phyloP scores from a whole-genome alignment of 371 early-diverging fungal genomes.

The Catenaria anguillulae region DNA sequence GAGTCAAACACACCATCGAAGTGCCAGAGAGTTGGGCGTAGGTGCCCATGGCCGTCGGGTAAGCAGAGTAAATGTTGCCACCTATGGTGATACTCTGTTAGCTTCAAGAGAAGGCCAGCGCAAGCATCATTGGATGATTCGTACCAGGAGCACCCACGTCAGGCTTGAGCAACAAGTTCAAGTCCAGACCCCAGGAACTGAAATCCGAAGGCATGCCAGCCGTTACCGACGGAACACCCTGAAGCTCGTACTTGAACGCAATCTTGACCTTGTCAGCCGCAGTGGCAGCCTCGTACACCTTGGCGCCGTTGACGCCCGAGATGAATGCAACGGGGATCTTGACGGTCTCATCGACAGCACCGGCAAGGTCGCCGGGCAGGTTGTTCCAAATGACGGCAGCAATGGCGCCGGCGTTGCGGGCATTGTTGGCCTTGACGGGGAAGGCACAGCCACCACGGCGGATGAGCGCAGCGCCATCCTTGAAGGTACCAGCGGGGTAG shows the following conservation, averaged over 20 bases:
- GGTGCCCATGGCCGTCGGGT: too few relatives aligned
- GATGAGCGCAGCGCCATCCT: slow-evolving; percentile 23
- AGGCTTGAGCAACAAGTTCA: slow-evolving; percentile 49
- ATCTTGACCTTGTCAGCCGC: neutral
- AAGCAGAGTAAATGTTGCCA: too few relatives aligned
- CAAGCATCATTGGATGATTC: too few relatives aligned
- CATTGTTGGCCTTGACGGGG: slow-evolving; percentile 23
- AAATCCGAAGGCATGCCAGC: slow-evolving; percentile 33
- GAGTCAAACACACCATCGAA: too few relatives aligned
- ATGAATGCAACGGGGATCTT: neutral
- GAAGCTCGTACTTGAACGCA: neutral
- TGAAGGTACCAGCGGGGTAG: neutral
- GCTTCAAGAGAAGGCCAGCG: too few relatives aligned
- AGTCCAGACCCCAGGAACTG: slow-evolving; percentile 54
- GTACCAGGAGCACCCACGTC: slow-evolving; percentile 18
- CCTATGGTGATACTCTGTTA: too few relatives aligned
- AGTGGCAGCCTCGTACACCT: neutral
- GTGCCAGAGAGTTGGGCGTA: too few relatives aligned
- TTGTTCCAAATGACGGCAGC: slow-evolving; percentile 38
- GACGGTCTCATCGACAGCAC: neutral
- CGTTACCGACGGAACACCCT: slow-evolving; percentile 14
- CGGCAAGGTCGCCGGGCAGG: neutral
- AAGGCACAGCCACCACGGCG: slow-evolving; percentile 38
- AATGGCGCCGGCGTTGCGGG: slow-evolving; percentile 42
- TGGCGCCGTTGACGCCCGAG: neutral